Conservation (phyloP, 148 eudicot species). For the Chenopodium berlandieri region DNA sequence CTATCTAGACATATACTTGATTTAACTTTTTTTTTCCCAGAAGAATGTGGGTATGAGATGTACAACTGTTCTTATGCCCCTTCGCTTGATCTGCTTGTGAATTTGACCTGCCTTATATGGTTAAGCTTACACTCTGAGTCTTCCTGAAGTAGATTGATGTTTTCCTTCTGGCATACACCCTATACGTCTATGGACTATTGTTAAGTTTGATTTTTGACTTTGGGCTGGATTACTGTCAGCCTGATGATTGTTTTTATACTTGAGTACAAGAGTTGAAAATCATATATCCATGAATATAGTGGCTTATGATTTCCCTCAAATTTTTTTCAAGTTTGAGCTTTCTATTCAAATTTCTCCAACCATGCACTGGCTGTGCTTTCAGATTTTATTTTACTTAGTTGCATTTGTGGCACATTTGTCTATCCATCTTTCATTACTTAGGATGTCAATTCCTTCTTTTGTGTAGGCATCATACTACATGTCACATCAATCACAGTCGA, state of each 20-base stretch:
- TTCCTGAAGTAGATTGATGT: background rate
- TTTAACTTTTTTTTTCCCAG: background rate
- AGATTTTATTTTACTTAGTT: background rate
- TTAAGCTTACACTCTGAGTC: background rate
- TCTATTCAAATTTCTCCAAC: background rate
- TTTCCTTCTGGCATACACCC: background rate
- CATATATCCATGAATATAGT: too few species aligned
- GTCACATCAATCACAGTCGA: slow-evolving; percentile 84
- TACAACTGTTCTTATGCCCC: background rate
- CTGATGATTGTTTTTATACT: background rate
- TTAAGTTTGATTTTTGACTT: background rate
- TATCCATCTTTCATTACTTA: background rate
- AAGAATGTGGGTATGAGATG: background rate
- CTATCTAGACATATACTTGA: background rate
- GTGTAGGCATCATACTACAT: slow-evolving; percentile 84
- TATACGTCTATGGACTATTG: background rate
- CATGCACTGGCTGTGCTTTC: background rate
- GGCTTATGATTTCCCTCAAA: background rate
- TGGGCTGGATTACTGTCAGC: background rate
- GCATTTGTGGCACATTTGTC: background rate
- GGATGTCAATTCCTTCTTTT: slow-evolving; percentile 7
- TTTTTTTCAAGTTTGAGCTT: background rate
- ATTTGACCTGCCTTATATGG: background rate
- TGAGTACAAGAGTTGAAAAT: background rate
- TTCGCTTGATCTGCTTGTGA: background rate